Evolutionary conservation across 2,329 filamentous ascomycete species (phyloP), one percentile per base, ranked within the genome.

Genomic region (Colletotrichum abscissum): DNA sequence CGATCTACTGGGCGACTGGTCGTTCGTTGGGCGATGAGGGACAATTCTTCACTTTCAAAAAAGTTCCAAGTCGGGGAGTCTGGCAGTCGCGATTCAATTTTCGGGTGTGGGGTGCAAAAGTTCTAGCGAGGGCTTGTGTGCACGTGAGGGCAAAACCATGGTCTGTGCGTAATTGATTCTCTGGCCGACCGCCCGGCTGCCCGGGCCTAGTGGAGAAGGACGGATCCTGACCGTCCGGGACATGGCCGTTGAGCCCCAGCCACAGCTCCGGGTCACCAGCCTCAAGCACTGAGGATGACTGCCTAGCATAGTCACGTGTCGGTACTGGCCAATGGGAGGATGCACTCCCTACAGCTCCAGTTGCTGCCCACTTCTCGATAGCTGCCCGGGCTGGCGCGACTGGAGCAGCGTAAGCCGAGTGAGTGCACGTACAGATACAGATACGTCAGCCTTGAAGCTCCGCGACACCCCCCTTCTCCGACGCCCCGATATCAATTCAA

Each of bases 51-150:
- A 19, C 26, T 9, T 57, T n/a, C 14, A 22, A n/a, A 26, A 35
- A 26, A 52, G 54, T 67, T 67, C 77, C 75, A 75, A 73, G 59
- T 75, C 67, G 65, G 71, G 70, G 38, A 42, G 67, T 72, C 68
- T 69, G 70, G 42, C 42, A 73, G 67, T 56, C 57, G 63, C 57
- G 59, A 55, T 62, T 54, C 42, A 49, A 49, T 49, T 49, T 49
- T 49, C 42, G 81, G 80, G 81, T 84, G 84, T 84, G 84, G 83
- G 82, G 82, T 77, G 80, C 78, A 82, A 83, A 85, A 84, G 79
- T 83, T 83, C 82, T 84, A 49, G 42, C 42, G 42, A 84, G 84
- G 84, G 83, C 83, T 83, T 76, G 78, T 3, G 75, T 76, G 77
- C 82, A 84, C 82, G 82, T 84, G 82, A 84, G 80, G 8, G 8